Base-by-base conservation (phyloP, 768 basidiomycete genomes). In the Suillus sp. region DNA sequence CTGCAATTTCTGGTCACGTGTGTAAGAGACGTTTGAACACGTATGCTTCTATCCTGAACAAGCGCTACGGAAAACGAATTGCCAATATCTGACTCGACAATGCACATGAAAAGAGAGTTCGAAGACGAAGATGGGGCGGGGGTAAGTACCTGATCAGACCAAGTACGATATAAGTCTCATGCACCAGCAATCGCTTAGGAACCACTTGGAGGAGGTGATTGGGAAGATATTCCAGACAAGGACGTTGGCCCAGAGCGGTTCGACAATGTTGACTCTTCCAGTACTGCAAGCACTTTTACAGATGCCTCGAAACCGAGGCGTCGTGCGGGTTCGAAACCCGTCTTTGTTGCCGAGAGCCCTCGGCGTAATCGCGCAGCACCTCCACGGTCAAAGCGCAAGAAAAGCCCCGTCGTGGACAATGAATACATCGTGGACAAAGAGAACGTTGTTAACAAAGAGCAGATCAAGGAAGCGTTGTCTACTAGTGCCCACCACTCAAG, bases 351-450 rank as follows among this genome's bases (percentile, higher is more conserved):
- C n/a, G 56, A 57, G 10, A 27, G 10, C 10, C n/a, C 38, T 30
- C 56, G 56, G 37, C 56, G 40, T 30, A 40, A n/a, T 40, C 56
- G 56, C 38, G 10, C 27, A 20, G 11, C 69, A 2, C 65, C 72
- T 8, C 66, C 70, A 5, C 75, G 67, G 35, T 62, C n/a, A 69
- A 72, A 53, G 73, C 78, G 40, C 55, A 76, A 51, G 65, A 78
- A 63, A 72, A 70, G 2, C 14, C 75, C 61, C 37, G 37, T 64
- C 59, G 50, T 81, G 71, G 65, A 69, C 72, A n/a, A 62, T 32
- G 69, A 72, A 22, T 64, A 70, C 9, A 22, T 22, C 5, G 2
- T n/a, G 11, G 45, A 47, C 45, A 47, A 47, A 45, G 43, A n/a
- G 43, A 45, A n/a, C 43, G 4, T 45, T 5, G 10, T 45, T n/a